Evolutionary conservation across 306 rosid genomes (phyloP), one percentile per base, ranked within the genome.

Genomic region (Cicer pinnatifidum): DNA sequence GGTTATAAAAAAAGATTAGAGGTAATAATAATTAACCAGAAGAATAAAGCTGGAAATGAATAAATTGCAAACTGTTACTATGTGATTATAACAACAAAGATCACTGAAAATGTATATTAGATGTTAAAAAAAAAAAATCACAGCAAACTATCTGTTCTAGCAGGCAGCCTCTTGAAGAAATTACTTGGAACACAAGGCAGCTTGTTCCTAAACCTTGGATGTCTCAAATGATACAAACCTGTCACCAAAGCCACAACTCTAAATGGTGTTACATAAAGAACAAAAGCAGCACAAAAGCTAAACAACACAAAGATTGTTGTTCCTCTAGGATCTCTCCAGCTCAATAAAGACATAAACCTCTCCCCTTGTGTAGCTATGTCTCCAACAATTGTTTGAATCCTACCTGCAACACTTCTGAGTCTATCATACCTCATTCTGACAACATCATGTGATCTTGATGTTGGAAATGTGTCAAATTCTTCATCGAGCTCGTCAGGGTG

Each of bases 361-460:
- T 92, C 97, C 12, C 97, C 98, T n/a, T 88, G 98, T 13, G 95
- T 89, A 33, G 97, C 97, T 44, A 92, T 85, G 83, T 92, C 96
- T 5, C 98, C 98, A 11, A 90, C 98, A 11, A 92, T 82, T 0
- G 94, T 90, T 44, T 92, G 98, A 68, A 90, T 85, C 82, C 97
- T 87, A n/a, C 98, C 97, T 0, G 96, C 95, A 16, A 92, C 91
- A 13, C 86, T 88, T 70, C 98, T 82, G n/a, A 92, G 85, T 75
- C 96, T 81, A 17, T 92, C 98, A 15, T 92, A 92, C 79, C 98
- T 82, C 88, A 92, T 80, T 45, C 97, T 87, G 57, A 89, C 90
- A 2, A 60, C 50, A 28, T 90, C 97, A 0, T 87, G 74, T 0
- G 89, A 82, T 66, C 80, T 90, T 1, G 97, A 92, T 43, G 84